Base-by-base conservation (phyloP, 345 rosid genomes). In the Garcia nutans region DNA sequence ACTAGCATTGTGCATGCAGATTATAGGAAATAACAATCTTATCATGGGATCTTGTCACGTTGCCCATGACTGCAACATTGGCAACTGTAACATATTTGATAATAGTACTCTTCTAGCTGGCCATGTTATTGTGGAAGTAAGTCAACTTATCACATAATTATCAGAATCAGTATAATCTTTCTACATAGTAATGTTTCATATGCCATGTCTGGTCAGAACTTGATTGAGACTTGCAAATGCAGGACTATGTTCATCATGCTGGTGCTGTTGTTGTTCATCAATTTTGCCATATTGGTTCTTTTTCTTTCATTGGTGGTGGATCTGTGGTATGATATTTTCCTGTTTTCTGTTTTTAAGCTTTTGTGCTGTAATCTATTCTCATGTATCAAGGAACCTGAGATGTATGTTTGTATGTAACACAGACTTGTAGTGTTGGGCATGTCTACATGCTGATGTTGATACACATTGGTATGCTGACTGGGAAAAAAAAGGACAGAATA, bases 11-110 rank as follows among this genome's bases (percentile, higher is more conserved):
- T 52, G 5, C 73, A 2, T 78, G 76, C 78, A 96, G 99, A 96
- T 91, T 22, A 87, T 96, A 77, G 98, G 98, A 64, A 80, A 89
- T 78, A 88, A 87, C 84, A 96, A 96, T 83, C 92, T 96, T 71
- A 84, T 96, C 78, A 96, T 96, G 99, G 99, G 98, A 4, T 90
- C 99, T 54, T 90, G 99, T 79, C 99, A 93, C 81, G 84, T 96
- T 77, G 99, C 98, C 49, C 99, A 93, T 81, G 99, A 93, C 82
- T 96, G 98, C 84, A 89, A 87, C 81, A 89, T 91, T 54, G 96
- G 99, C 20, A 87, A 88, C 86, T 73, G 55, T 82, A 96, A 96
- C 89, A 93, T 96, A 73, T 90, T 93, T 80, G 94, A 96, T 28
- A 96, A 93, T 76, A 88, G 75, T 82, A 93, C 91, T 56, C 97